Evolutionary conservation across 106 monocot species (phyloP).

Genomic region (Dendrobium catenatum): DNA sequence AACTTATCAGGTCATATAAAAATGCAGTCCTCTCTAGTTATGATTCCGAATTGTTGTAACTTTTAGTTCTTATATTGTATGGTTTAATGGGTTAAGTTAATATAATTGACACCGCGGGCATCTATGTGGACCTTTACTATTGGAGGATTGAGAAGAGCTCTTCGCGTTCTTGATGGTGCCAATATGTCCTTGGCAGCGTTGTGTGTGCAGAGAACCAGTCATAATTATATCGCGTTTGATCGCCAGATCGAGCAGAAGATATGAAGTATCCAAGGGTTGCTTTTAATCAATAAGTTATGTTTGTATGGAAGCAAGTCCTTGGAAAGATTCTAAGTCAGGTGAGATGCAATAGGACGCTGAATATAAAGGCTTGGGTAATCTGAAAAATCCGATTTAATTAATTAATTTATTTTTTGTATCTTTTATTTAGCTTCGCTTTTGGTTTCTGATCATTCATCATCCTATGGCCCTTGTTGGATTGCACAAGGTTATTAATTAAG

Average conservation of each 20-base stretch:
- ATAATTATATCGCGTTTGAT: conserved; percentile 93
- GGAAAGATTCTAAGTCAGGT: conserved; percentile 99
- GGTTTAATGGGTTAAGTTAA: conserved; percentile 45
- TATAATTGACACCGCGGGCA: conserved; percentile 99
- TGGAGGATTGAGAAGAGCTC: conserved; percentile 94
- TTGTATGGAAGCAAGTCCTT: conserved; percentile 98
- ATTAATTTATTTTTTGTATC: not conserved
- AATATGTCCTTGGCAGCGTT: conserved; percentile 93
- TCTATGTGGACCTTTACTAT: conserved; percentile 98
- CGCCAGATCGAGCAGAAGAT: conserved; percentile 98
- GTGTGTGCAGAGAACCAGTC: conserved; percentile 99
- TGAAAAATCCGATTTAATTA: not conserved
- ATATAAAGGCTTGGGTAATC: not conserved
- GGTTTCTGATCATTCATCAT: not conserved
- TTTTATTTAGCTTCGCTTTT: not conserved
- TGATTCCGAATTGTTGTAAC: not conserved
- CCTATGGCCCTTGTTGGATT: not conserved
- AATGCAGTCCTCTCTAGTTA: not conserved
- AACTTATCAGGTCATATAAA: conserved; percentile 59
- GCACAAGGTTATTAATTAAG: no score
- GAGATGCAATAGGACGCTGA: not conserved
- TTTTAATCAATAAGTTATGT: conserved; percentile 96
- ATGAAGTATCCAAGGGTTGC: conserved; percentile 92
- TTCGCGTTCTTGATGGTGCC: conserved; percentile 98
- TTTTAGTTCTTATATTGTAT: not conserved